Conservation (phyloP, 192 early-diverging fungal genomes). For the Piromyces finnis region DNA sequence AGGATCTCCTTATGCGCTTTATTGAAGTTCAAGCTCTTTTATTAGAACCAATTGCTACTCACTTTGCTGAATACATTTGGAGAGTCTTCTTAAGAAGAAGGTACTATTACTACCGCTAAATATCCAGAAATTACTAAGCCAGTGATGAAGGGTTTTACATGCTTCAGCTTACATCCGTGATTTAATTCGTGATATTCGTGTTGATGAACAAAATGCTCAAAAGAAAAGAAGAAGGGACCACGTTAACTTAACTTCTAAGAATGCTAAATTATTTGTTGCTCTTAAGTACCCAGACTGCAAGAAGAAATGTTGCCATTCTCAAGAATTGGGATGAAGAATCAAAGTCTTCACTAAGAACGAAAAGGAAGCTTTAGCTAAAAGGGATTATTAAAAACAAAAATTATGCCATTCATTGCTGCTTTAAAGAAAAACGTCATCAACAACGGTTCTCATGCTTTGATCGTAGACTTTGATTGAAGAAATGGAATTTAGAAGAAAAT, state of each 20-base stretch:
- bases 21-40: constrained; percentile 70
- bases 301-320: constrained; percentile 28
- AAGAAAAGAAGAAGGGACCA: constrained; percentile 65
- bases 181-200: constrained; percentile 54
- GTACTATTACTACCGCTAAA: neutral
- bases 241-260: constrained; percentile 10
- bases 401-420: constrained; percentile 88
- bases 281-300: constrained; percentile 83
- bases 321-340: constrained; percentile 16
- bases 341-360: constrained; percentile 55
- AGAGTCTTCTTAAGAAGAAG: constrained; percentile 46
- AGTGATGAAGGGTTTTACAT: constrained; percentile 50
- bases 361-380: constrained; percentile 37
- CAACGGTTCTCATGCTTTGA: constrained; percentile 51
- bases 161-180: constrained; percentile 65
- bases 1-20: constrained; percentile 61
- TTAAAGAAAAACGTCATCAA: constrained; percentile 66
- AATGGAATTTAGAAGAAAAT: constrained; percentile 32
- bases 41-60: constrained; percentile 75
- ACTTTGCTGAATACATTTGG: constrained; percentile 92
- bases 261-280: constrained; percentile 53
- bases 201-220: constrained; percentile 49
- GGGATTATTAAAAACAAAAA: constrained; percentile 85
- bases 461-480: constrained; percentile 65
- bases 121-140: constrained; percentile 27